phyloP scores from a whole-genome alignment of 352 stramenopile species.

The Phytophthora citricola region DNA sequence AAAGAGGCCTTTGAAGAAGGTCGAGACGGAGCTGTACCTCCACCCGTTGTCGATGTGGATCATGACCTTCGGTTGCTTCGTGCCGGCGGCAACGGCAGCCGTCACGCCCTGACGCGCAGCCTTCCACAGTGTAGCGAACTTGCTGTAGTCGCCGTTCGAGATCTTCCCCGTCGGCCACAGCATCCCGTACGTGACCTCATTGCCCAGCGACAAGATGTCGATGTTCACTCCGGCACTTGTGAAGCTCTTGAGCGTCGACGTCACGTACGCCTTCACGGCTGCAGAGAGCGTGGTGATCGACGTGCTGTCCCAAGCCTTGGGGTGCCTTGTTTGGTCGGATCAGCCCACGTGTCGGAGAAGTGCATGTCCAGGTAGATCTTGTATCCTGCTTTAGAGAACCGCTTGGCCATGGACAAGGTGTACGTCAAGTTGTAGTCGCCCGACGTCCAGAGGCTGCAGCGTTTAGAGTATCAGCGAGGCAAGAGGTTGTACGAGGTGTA shows the following conservation, averaged over 20 bases:
- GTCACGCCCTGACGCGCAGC: slow-evolving; percentile 36
- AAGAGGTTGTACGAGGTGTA: not conserved
- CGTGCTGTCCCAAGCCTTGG: slow-evolving; percentile 32
- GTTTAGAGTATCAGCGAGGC: not conserved
- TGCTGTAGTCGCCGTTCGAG: slow-evolving; percentile 32
- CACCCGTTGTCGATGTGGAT: slow-evolving; percentile 47
- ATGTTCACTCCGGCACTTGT: slow-evolving; percentile 38
- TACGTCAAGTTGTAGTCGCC: slow-evolving; percentile 40
- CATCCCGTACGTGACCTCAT: slow-evolving; percentile 44
- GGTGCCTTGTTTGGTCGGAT: slow-evolving; percentile 33
- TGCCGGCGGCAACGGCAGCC: slow-evolving; percentile 32
- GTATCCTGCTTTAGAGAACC: slow-evolving; percentile 42
- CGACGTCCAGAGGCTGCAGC: slow-evolving; percentile 36
- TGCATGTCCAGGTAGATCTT: slow-evolving; percentile 51
- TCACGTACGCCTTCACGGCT: slow-evolving; percentile 37
- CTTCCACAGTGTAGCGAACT: slow-evolving; percentile 39
- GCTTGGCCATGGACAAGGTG: slow-evolving; percentile 32
- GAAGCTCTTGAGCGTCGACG: slow-evolving; percentile 37
- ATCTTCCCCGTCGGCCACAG: slow-evolving; percentile 37
- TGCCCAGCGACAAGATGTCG: slow-evolving; percentile 40
- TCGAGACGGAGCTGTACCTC: slow-evolving; percentile 33
- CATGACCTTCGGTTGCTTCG: slow-evolving; percentile 44
- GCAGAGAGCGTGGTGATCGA: slow-evolving; percentile 29
- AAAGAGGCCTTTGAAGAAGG: slow-evolving; percentile 42
- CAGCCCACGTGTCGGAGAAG: slow-evolving; percentile 48